These are phyloP conservation scores for Corymbia citriodora DNA, from an alignment of 441 rosid genomes.

Conservation along the genomic window DNA sequence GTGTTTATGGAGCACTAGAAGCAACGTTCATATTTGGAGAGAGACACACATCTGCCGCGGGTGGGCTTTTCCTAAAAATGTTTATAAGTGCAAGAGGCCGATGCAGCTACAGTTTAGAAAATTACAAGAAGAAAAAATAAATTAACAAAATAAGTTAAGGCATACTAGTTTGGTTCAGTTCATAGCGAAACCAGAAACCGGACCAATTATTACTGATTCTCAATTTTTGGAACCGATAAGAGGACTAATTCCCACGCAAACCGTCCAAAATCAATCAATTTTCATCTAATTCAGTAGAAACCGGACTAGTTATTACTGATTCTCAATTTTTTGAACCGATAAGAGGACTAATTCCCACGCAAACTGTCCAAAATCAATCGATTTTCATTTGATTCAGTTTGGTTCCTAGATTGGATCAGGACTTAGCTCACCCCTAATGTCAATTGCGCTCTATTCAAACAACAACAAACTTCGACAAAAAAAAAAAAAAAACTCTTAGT, in stretches of 20 bases:
- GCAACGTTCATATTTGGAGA: not conserved
- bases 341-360: not conserved
- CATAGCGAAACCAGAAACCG: accelerated
- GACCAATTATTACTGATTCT: not conserved
- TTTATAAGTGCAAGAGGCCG: not conserved
- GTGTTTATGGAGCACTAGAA: not conserved
- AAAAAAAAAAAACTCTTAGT: not conserved
- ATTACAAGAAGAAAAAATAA: not conserved
- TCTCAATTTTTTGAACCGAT: not conserved
- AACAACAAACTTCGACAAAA: too few relatives aligned
- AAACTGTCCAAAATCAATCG: too few relatives aligned
- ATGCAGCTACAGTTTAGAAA: not conserved
- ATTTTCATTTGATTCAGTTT: too few relatives aligned
- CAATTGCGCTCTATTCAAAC: not conserved
- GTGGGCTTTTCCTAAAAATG: not conserved
- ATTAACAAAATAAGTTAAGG: not conserved
- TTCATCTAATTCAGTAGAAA: too few relatives aligned
- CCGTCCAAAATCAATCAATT: too few relatives aligned
- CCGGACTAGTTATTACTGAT: not conserved
- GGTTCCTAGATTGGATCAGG: accelerated
- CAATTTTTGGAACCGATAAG: not conserved
- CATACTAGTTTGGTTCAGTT: not conserved
- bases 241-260: not conserved
- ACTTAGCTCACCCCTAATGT: not conserved
- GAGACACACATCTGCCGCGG: not conserved